Base-by-base conservation (phyloP, 495 filamentous ascomycete genomes). In the Letharia columbiana region DNA sequence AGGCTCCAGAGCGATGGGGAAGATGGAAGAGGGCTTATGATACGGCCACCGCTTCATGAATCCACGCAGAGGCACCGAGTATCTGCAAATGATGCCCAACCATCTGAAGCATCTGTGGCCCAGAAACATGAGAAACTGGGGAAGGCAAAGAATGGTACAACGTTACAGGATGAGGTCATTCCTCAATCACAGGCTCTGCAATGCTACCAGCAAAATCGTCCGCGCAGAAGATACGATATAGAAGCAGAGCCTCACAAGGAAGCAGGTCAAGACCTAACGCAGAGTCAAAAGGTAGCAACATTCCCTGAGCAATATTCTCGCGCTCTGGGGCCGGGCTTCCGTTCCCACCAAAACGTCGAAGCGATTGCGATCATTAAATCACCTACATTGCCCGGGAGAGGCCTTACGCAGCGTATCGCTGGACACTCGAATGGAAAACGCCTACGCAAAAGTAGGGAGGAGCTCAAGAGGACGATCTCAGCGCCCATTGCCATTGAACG, bases 401-500 rank as follows among this genome's bases (percentile, higher is more conserved):
- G 66, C 66, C 62, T 70, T 7, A 67, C 66, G 33, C 41, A 68
- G 15, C 66, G 65, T 20, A 61, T 67, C 18, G 47, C 61, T 40
- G 61, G 62, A 15, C 44, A 67, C 11, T 62, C 52, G 33, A 61
- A 52, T 60, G 54, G 50, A 58, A 54, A 61, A 50, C 49, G 61
- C 45, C 49, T 42, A 58, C 42, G 41, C 49, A 57, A 65, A 50
- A 66, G 41, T 47, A 68, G 64, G 44, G 67, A 60, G 40, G 67
- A 68, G 37, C 50, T 68, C 63, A 68, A 68, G 57, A 63, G 57
- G 50, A 67, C 39, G 20, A 70, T 70, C 31, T 71, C 69, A 35
- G 56, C 63, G 15, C 69, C 69, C 18, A 66, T 68, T 31, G 35
- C 66, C 31, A 63, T 64, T 56, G 69, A 66, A n/a, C 67, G 76